Evolutionary conservation across 306 rosid species (phyloP), one percentile per base, ranked within the genome.

Genomic region (Malus asiatica): DNA sequence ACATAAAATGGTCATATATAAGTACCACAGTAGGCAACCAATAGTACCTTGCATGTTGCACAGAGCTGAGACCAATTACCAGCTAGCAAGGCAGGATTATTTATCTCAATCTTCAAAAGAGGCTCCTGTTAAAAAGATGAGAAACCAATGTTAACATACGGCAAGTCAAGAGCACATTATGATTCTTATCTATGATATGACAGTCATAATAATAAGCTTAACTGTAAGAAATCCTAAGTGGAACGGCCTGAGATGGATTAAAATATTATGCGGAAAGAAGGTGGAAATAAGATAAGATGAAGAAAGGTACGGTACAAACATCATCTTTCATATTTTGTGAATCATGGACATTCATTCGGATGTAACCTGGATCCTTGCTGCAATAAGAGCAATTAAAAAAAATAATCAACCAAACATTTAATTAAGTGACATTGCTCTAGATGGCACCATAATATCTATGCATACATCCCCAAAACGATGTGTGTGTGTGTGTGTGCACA

Each of bases 291-390:
- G 1, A 59, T 8, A 19, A 25, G 35, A 71, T 65, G 40, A 61
- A 35, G n/a, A 33, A 67, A 32, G 79, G 8, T 42, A 78, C 20
- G 46, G 74, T 80, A 78, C 93, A 42, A 77, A 96, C 99, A 61
- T 96, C 99, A 70, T 96, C 99, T 84, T 96, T 96, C 89, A 78
- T 86, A 74, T 82, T 89, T 76, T 86, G 86, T 46, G 91, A 65
- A 83, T 86, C 97, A 71, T 81, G 87, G 81, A 75, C 71, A 73
- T 86, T 83, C 87, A 88, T 78, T 78, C 86, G 83, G 90, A 96
- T 85, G 88, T 73, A 96, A 87, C 99, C 99, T 25, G 99, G 99
- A 89, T 96, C 98, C 83, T 92, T 96, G 84, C 99, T 96, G 96
- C 86, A 70, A 84, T 55, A 71, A 38, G 70, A 71, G 48, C 60